These are phyloP conservation scores for Pulicaria dysenterica DNA, from an alignment of 129 eudicot genomes.

Conservation along the genomic window DNA sequence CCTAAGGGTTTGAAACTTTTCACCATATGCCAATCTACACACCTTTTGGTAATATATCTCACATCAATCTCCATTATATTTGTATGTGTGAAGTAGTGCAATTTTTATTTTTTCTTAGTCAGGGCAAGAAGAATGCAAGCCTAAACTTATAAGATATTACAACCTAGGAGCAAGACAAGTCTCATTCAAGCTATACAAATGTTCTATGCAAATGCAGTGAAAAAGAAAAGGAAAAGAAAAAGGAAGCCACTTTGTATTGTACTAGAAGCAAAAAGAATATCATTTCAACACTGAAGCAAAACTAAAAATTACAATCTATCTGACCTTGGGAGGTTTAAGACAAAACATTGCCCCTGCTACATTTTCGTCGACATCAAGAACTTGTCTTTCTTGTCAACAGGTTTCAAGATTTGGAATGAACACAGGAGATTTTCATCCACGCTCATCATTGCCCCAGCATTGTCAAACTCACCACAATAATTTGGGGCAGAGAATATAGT, in stretches of 20 bases:
- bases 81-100: background rate
- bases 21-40: background rate
- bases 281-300: background rate
- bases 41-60: background rate
- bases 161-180: background rate
- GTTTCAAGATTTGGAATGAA: conserved; percentile 88
- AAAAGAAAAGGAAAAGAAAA: background rate
- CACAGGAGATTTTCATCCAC: conserved; percentile 80
- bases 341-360: conserved; percentile 35
- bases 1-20: background rate
- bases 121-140: background rate
- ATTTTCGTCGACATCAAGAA: conserved; percentile 66
- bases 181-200: background rate
- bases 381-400: conserved; percentile 81
- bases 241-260: background rate
- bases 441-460: conserved; percentile 93
- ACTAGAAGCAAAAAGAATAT: background rate
- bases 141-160: background rate
- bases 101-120: background rate
- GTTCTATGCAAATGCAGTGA: conserved; percentile 9
- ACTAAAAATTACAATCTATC: conserved; percentile 4
- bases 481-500: conserved; percentile 84
- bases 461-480: conserved; percentile 90
- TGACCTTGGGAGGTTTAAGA: conserved; percentile 39
- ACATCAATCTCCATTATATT: background rate